phyloP scores from a whole-genome alignment of 1,284 basidiomycete genomes.

The Gymnopus androsaceus region DNA sequence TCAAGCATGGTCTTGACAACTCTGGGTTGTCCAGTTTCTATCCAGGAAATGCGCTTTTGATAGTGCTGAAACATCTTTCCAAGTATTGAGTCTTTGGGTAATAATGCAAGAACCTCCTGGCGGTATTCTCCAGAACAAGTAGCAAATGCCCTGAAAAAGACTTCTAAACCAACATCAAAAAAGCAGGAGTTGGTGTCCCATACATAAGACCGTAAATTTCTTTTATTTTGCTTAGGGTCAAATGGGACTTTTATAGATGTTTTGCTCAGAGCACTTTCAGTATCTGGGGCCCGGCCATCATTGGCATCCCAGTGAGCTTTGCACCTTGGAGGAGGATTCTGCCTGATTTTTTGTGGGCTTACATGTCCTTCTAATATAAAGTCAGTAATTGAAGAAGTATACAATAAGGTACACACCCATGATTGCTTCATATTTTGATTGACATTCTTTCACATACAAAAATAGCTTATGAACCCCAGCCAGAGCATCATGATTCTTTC shows the following conservation, averaged over 20 bases:
- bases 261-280: not conserved
- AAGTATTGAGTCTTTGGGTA: not conserved
- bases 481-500: not conserved
- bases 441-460: not conserved
- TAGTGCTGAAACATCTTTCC: not conserved
- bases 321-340: not conserved
- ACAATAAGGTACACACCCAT: not conserved
- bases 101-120: not conserved
- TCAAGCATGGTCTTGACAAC: not conserved
- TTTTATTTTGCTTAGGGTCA: not conserved
- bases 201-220: not conserved
- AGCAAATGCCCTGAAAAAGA: not conserved
- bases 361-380: not conserved
- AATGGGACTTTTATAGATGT: not conserved
- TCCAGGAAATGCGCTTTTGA: not conserved
- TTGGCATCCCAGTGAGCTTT: not conserved
- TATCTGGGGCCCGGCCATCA: not conserved
- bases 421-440: not conserved
- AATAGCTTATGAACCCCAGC: not conserved
- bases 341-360: not conserved
- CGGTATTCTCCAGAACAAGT: not conserved
- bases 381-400: not conserved
- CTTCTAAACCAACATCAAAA: not conserved
- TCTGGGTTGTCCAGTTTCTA: not conserved
- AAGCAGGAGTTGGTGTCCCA: not conserved